Conservation (phyloP, 345 rosid genomes). For the Turnera subulata region DNA sequence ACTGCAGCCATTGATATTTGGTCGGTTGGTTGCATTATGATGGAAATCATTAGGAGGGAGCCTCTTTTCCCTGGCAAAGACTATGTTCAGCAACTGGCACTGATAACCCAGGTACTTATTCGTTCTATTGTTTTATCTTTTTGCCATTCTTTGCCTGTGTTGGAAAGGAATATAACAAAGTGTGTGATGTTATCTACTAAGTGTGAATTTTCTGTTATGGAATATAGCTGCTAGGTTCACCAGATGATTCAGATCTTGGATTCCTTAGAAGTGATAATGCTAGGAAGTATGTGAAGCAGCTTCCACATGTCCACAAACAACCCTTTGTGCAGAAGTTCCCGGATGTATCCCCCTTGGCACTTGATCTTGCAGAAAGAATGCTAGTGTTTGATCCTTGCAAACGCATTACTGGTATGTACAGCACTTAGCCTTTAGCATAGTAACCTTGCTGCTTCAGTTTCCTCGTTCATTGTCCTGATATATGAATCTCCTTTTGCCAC, state of each 20-base stretch:
- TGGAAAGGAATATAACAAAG: no score
- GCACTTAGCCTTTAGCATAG: neutral
- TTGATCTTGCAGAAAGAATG: conserved; percentile 85
- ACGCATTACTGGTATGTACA: conserved; percentile 75
- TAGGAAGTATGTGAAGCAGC: conserved; percentile 70
- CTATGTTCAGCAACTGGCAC: conserved; percentile 73
- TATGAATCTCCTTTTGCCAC: conserved; percentile 2
- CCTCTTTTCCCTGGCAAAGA: conserved; percentile 87
- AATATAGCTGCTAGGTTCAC: conserved; percentile 72
- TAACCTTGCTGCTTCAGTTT: neutral
- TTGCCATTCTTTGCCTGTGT: neutral
- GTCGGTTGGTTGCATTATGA: conserved; percentile 93
- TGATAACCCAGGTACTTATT: conserved; percentile 68
- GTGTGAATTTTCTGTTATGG: no score
- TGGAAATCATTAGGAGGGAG: conserved; percentile 72
- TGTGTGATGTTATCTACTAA: no score
- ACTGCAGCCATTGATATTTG: conserved; percentile 84
- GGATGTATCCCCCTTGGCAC: conserved; percentile 52
- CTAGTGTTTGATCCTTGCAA: conserved; percentile 78
- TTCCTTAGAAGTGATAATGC: conserved; percentile 84
- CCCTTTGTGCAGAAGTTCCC: conserved; percentile 65
- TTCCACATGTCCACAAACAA: conserved; percentile 63
- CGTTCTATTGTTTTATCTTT: neutral
- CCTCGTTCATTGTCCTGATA: conserved; percentile 7
- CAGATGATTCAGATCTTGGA: conserved; percentile 78